These are phyloP conservation scores for Fomitopsis schrenkii DNA, from an alignment of 1,284 basidiomycete species.

Conservation along the genomic window DNA sequence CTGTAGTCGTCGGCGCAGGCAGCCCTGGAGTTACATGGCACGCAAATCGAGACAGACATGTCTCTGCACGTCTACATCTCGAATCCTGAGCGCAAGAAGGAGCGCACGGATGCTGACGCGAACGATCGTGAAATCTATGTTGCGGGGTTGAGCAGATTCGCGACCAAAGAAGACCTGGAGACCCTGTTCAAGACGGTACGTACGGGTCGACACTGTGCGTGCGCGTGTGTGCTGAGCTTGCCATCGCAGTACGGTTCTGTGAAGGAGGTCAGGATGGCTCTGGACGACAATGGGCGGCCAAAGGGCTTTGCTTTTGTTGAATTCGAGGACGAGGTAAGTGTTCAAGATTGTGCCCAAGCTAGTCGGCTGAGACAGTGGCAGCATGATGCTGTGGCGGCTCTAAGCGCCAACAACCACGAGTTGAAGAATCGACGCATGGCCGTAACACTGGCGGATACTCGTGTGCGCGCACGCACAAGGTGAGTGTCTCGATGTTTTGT, in stretches of 20 bases:
- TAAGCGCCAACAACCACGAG: conserved; percentile 81
- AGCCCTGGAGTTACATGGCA: conserved; percentile 76
- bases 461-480: conserved; percentile 56
- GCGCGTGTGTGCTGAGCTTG: neutral
- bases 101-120: conserved; percentile 81
- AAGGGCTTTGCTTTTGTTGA: conserved; percentile 95
- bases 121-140: conserved; percentile 84
- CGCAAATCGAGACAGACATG: conserved; percentile 65
- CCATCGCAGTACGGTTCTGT: conserved; percentile 69
- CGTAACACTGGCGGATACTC: conserved; percentile 77
- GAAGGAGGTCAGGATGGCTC: conserved; percentile 76
- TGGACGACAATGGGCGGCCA: conserved; percentile 65
- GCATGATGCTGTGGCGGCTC: conserved; percentile 68
- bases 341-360: neutral
- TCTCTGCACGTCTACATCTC: conserved; percentile 83
- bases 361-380: conserved; percentile 26
- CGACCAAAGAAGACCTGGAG: conserved; percentile 69
- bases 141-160: conserved; percentile 75
- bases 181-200: conserved; percentile 73
- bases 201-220: neutral
- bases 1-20: conserved; percentile 66
- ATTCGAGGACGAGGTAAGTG: conserved; percentile 73
- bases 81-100: conserved; percentile 86
- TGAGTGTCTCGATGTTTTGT: conserved; percentile 24
- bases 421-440: conserved; percentile 82